phyloP scores from a whole-genome alignment of 108 stramenopile genomes.

The Schizochytrium sp. region DNA sequence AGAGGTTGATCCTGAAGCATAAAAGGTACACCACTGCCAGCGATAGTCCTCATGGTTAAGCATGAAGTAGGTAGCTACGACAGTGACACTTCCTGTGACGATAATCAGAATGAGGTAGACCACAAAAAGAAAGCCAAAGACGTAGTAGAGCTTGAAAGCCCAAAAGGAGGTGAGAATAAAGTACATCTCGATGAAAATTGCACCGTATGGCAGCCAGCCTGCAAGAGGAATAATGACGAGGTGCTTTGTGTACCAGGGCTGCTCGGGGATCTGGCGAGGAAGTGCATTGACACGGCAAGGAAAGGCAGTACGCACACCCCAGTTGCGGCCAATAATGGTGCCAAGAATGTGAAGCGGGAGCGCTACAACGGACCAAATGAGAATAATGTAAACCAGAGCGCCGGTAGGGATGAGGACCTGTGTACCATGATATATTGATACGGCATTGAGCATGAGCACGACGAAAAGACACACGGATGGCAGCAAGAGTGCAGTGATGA shows the following conservation, averaged over 20 bases:
- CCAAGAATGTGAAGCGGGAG: conserved; percentile 93
- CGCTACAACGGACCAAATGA: conserved; percentile 91
- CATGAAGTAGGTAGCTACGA: conserved; percentile 96
- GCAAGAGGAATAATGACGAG: conserved; percentile 85
- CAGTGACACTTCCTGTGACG: conserved; percentile 94
- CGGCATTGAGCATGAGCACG: conserved; percentile 82
- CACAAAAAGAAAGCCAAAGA: conserved; percentile 95
- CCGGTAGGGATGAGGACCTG: conserved; percentile 88
- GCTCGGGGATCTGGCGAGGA: conserved; percentile 92
- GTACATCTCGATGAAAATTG: conserved; percentile 98
- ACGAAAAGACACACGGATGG: conserved; percentile 82
- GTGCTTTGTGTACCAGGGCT: conserved; percentile 92
- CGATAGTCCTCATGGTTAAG: conserved; percentile 96
- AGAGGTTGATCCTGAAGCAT: conserved; percentile 88
- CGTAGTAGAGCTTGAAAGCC: conserved; percentile 93
- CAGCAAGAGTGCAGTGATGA: conserved; percentile 88
- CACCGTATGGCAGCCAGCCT: conserved; percentile 92
- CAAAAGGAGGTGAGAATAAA: conserved; percentile 92
- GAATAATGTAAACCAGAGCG: conserved; percentile 89
- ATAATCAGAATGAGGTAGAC: conserved; percentile 93
- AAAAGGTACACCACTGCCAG: conserved; percentile 98
- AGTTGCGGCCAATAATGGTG: conserved; percentile 91
- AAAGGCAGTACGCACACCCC: conserved; percentile 77
- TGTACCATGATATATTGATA: conserved; percentile 88
- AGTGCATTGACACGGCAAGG: conserved; percentile 97